phyloP scores from a whole-genome alignment of 768 basidiomycete species.

The Psilocybe cubensis region DNA sequence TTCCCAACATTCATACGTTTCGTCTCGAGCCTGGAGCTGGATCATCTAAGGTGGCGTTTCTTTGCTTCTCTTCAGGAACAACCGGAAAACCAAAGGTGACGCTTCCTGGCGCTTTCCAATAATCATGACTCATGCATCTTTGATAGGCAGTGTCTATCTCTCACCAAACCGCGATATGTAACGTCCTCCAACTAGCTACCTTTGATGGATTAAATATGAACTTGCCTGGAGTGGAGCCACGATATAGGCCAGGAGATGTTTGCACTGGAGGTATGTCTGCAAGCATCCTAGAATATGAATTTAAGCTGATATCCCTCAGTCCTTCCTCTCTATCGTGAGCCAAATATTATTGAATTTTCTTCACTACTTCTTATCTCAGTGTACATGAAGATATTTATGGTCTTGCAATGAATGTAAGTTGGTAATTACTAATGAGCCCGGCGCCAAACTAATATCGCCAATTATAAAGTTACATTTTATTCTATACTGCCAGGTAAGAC shows the following conservation, averaged over 20 bases:
- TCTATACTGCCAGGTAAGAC: neutral
- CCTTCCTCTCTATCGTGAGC: neutral
- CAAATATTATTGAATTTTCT: neutral
- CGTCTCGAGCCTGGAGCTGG: neutral
- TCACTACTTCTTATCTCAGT: no score
- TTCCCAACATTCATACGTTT: neutral
- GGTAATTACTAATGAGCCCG: neutral
- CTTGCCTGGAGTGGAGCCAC: neutral
- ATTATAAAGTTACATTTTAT: neutral
- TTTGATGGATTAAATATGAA: neutral
- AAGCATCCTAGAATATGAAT: neutral
- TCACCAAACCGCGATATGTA: neutral
- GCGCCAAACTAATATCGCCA: neutral
- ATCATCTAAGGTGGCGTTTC: neutral
- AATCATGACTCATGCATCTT: neutral
- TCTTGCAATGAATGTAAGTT: neutral
- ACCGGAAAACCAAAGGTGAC: constrained; percentile 1
- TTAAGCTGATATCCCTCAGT: neutral
- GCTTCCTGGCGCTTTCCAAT: neutral
- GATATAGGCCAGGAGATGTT: neutral
- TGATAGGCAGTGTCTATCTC: neutral
- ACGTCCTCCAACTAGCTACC: neutral
- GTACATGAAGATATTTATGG: neutral
- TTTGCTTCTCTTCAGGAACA: neutral
- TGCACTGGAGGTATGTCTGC: neutral